Base-by-base conservation (phyloP, 345 rosid species). In the Populus davidiana region DNA sequence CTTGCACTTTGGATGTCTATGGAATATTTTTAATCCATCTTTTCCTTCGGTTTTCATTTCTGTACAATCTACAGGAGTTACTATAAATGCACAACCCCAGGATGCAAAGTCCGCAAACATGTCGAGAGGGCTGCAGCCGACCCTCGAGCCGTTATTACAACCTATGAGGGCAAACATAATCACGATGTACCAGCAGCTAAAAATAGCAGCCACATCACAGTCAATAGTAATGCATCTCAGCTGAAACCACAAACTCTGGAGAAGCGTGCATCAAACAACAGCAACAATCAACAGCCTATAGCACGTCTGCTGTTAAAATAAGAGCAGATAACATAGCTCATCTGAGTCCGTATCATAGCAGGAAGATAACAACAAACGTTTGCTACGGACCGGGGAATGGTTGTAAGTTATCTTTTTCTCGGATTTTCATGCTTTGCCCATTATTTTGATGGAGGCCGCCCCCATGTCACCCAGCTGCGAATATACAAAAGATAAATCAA, bases 31-130 rank as follows among this genome's bases (percentile, higher is more conserved):
- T 4, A 59, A 59, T 1, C 64, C 29, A 23, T 5, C 27, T 49
- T 21, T 20, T 27, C 17, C 29, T 43, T 38, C 8, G 12, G 41
- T 49, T 25, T 56, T 38, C 31, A 20, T 27, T 78, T n/a, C 13
- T 72, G 47, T 21, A 38, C 23, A n/a, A 54, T 73, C 27, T 5
- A 50, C 90, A 93, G 97, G 94, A 93, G 97, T 82, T 93, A 93
- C 73, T 96, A 96, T 85, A 96, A 93, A 85, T 96, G 98, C 91
- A 90, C 97, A 49, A 87, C 84, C 6, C 78, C 84, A 2, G 93
- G 91, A 69, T 96, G 99, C 88, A 96, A 91, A 9, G 99, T 96
- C 18, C 91, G 96, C 6, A 95, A 95, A 81, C 99, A 92, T 74
- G 90, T 95, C 2, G 98, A 95, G 88, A 89, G 98, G 85, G 98